phyloP scores from a whole-genome alignment of 768 basidiomycete genomes.

The Lactarius hengduanensis region DNA sequence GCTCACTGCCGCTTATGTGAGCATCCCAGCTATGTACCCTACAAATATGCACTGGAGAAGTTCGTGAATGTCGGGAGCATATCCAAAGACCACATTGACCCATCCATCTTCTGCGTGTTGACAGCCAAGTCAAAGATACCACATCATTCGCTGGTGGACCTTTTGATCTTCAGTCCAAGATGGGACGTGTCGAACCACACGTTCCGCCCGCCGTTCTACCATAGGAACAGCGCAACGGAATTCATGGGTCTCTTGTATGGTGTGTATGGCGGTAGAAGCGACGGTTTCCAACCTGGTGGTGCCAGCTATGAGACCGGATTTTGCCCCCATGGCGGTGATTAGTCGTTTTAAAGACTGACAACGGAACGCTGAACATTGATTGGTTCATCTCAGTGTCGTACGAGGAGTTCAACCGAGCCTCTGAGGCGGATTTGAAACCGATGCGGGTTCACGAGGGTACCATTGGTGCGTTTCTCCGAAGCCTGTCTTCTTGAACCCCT shows the following conservation, averaged over 20 bases:
- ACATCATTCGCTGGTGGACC: conserved; percentile 58
- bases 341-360: neutral
- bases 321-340: conserved; percentile 60
- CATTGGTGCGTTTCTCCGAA: conserved; percentile 41
- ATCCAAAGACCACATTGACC: conserved; percentile 68
- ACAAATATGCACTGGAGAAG: conserved; percentile 65
- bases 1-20: neutral
- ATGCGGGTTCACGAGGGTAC: conserved; percentile 53
- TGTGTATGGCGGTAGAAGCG: conserved; percentile 60
- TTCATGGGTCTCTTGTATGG: conserved; percentile 66
- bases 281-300: conserved; percentile 60
- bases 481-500: neutral
- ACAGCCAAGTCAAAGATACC: conserved; percentile 62
- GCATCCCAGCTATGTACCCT: conserved; percentile 54
- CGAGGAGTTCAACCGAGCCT: conserved; percentile 58
- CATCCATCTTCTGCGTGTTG: conserved; percentile 66
- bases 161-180: conserved; percentile 61
- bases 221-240: conserved; percentile 60
- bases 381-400: conserved; percentile 46
- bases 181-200: conserved; percentile 63
- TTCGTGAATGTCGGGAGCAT: conserved; percentile 63
- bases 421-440: conserved; percentile 51
- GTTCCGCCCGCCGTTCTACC: conserved; percentile 68
- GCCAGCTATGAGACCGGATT: conserved; percentile 64
- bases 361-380: conserved; percentile 1